Base-by-base conservation (phyloP, 441 rosid species). In the Populus tomentosa region DNA sequence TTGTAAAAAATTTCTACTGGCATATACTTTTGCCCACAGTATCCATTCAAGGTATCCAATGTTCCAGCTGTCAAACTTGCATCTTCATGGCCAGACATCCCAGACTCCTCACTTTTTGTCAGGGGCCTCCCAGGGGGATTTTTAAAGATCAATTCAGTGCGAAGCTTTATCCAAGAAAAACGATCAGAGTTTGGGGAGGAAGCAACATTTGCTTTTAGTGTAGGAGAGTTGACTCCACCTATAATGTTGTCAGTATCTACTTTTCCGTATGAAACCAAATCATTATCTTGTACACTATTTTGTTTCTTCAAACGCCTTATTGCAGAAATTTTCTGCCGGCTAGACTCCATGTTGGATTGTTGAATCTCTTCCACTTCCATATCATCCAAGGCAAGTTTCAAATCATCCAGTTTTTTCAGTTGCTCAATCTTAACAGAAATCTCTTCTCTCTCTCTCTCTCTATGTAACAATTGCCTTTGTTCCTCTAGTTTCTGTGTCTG, bases 401-500 rank as follows among this genome's bases (percentile, higher is more conserved):
- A 77, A 83, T 94, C 95, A 81, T 89, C 98, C 90, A 95, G 84
- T 78, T 87, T 91, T 80, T 86, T 87, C 74, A 95, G 85, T 65
- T 86, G 84, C 81, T 94, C 97, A 81, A 89, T 83, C 83, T 89
- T 92, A 74, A 77, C 78, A 82, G 78, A 84, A 81, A 95, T 86
- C 78, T 85, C 95, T 24, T 24, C 26, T 24, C 26, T 24, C 79
- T 90, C 89, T 82, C 95, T 88, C 81, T 95, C 99, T 33, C 86
- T 86, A 84, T 82, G 90, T 81, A 94, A 83, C 67, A 92, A 69
- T 81, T 91, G 94, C 80, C 99, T 90, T 82, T 94, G 99, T 84
- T 79, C 84, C 82, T 92, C 89, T 69, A 95, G 79, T 84, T 94
- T 95, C 73, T 86, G 88, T 35, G 97, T 87, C 82, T 94, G 99